A percentile compares a stretch with the other conserved stretches of the same genome.
These are phyloP conservation scores for Verruconis gallopava DNA, from an alignment of 2,329 filamentous ascomycete genomes.

Conservation along the genomic window DNA sequence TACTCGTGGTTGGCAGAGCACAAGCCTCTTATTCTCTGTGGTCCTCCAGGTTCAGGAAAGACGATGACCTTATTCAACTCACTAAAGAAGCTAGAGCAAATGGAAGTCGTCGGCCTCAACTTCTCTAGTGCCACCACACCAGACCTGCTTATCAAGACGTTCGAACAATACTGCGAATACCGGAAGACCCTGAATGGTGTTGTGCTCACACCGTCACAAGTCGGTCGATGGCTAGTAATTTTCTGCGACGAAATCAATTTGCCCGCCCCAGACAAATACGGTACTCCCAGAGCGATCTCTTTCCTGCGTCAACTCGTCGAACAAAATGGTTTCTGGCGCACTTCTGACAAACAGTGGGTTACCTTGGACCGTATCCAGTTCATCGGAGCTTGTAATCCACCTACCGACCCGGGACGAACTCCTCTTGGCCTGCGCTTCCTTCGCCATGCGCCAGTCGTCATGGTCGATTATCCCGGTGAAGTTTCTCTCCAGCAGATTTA, in stretches of 20 bases:
- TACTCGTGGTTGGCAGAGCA: slow-evolving; percentile 99
- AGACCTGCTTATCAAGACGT: slow-evolving; percentile 95
- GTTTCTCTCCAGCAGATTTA: slow-evolving; percentile 93
- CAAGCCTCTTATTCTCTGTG: slow-evolving; percentile 90
- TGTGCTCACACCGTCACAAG: slow-evolving; percentile 88
- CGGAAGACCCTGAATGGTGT: slow-evolving; percentile 96
- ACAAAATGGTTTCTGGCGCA: slow-evolving; percentile 98
- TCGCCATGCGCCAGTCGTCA: slow-evolving; percentile 92
- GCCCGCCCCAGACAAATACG: slow-evolving; percentile 93
- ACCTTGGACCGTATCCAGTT: slow-evolving; percentile 97
- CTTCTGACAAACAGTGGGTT: slow-evolving; percentile 95
- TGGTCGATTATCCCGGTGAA: slow-evolving; percentile 98
- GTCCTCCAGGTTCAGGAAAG: slow-evolving; percentile 96
- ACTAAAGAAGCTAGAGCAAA: slow-evolving; percentile 88
- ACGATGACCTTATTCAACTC: slow-evolving; percentile 99
- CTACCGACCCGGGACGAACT: slow-evolving; percentile 91
- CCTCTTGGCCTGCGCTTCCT: slow-evolving; percentile 88
- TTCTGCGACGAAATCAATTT: slow-evolving; percentile 99
- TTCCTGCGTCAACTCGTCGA: slow-evolving; percentile 96
- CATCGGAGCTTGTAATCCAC: slow-evolving; percentile 95
- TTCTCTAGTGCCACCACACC: slow-evolving; percentile 98
- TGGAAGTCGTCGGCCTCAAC: slow-evolving; percentile 98
- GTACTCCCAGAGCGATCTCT: slow-evolving; percentile 91
- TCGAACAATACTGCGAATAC: slow-evolving; percentile 99
- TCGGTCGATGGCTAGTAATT: slow-evolving; percentile 92